A percentile compares a stretch with the other conserved stretches of the same genome.
phyloP scores from a whole-genome alignment of 2,329 filamentous ascomycete genomes.

The Alternaria brassicicola region DNA sequence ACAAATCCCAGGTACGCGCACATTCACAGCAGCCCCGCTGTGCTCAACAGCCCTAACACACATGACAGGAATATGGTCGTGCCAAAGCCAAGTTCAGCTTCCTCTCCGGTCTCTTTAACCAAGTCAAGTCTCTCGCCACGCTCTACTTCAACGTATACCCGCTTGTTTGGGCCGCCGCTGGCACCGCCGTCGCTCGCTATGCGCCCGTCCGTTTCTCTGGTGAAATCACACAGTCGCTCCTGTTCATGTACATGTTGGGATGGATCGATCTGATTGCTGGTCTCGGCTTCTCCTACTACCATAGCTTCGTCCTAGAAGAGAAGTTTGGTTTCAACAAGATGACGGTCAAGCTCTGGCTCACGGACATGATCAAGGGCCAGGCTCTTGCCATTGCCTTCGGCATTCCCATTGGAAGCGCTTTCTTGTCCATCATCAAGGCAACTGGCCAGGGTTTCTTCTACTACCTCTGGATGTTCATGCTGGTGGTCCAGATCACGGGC shows the following conservation, averaged over 20 bases:
- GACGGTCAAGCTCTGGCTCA: slow-evolving; percentile 84
- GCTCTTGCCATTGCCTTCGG: slow-evolving; percentile 79
- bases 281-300: slow-evolving; percentile 84
- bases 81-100: slow-evolving; percentile 93
- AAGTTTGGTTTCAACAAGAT: slow-evolving; percentile 99
- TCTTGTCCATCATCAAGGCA: slow-evolving; percentile 91
- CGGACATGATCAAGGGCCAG: slow-evolving; percentile 90
- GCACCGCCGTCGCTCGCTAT: slow-evolving; percentile 73
- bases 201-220: slow-evolving; percentile 80
- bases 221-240: slow-evolving; percentile 90
- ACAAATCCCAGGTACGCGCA: slow-evolving; percentile 75
- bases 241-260: slow-evolving; percentile 89
- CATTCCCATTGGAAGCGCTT: slow-evolving; percentile 86
- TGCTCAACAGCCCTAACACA: slow-evolving; percentile 22
- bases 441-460: slow-evolving; percentile 97
- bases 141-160: slow-evolving; percentile 92
- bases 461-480: slow-evolving; percentile 93
- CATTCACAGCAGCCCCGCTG: not conserved
- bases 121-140: slow-evolving; percentile 86
- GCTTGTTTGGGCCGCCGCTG: slow-evolving; percentile 85
- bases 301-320: slow-evolving; percentile 94
- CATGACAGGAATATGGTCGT: slow-evolving; percentile 76
- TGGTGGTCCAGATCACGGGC: slow-evolving; percentile 88
- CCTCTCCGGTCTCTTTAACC: slow-evolving; percentile 79
- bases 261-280: slow-evolving; percentile 79